Evolutionary conservation across 495 filamentous ascomycete genomes (phyloP).

Genomic region (Neurospora tetrasperma): DNA sequence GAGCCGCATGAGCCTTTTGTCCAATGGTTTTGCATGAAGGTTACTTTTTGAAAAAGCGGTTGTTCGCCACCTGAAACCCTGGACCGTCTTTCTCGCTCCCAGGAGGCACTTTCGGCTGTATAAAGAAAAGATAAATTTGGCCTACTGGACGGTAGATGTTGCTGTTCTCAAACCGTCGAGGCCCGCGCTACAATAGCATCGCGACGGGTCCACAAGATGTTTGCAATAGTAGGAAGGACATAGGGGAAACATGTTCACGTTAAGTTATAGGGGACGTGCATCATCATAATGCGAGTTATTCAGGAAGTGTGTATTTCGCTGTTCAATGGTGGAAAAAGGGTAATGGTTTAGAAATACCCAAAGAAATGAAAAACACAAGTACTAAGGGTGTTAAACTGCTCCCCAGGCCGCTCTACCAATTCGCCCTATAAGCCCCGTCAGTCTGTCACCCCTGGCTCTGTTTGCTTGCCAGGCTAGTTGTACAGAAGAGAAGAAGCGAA

Average conservation of each 20-base stretch:
- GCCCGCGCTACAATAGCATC: neutral
- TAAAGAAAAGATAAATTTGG: neutral
- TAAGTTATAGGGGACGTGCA: neutral
- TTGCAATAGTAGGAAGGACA: neutral
- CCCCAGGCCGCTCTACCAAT: neutral
- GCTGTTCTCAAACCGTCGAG: neutral
- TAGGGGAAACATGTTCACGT: neutral
- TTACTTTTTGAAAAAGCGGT: neutral
- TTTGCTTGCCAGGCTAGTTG: neutral
- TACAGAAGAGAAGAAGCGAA: neutral
- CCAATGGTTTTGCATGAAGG: neutral
- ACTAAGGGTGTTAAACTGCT: neutral
- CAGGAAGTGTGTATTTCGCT: neutral
- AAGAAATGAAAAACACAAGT: neutral
- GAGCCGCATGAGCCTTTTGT: neutral
- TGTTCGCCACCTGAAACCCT: neutral
- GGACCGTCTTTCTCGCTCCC: neutral
- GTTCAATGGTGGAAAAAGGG: neutral
- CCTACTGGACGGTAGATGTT: neutral
- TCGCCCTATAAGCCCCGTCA: neutral
- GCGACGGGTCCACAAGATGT: neutral
- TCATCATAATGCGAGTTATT: neutral
- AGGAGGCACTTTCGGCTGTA: neutral
- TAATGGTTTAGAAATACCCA: neutral
- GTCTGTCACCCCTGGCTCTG: neutral